A percentile compares a stretch with the other conserved stretches of the same genome.
Evolutionary conservation across 2,329 filamentous ascomycete genomes (phyloP).

Genomic region (Xylaria sp.): DNA sequence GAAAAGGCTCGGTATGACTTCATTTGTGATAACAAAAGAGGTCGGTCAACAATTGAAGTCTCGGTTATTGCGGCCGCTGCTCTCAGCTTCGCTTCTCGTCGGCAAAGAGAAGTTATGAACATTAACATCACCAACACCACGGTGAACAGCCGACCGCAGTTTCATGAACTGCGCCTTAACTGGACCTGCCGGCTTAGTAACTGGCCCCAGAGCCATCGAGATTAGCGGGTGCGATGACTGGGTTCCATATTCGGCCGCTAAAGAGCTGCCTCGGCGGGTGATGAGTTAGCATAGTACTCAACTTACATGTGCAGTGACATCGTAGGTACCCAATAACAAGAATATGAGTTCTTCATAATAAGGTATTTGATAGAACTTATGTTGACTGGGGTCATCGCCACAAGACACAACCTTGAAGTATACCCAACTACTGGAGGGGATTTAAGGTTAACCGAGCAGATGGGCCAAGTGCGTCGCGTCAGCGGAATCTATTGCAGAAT

Average conservation of each 20-base stretch:
- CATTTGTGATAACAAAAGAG: slow-evolving; percentile 9
- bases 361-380: neutral
- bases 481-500: too few species aligned
- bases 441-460: too few species aligned
- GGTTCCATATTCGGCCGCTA: neutral
- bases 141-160: neutral
- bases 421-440: too few species aligned
- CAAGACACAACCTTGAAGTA: too few species aligned
- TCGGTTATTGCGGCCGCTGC: neutral
- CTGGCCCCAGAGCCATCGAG: neutral
- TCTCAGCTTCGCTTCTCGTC: neutral
- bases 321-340: neutral
- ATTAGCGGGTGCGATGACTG: neutral
- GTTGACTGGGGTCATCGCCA: neutral
- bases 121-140: too few species aligned
- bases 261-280: neutral
- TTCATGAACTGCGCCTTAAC: neutral
- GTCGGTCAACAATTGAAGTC: neutral
- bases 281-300: too few species aligned
- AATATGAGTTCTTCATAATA: neutral
- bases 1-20: slow-evolving; percentile 11
- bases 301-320: neutral
- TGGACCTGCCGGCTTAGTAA: neutral
- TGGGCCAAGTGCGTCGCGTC: too few species aligned
- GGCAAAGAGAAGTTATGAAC: neutral